Evolutionary conservation across 148 eudicot species (phyloP), one percentile per base, ranked within the genome.

Genomic region (Rhododendron williamsianum): DNA sequence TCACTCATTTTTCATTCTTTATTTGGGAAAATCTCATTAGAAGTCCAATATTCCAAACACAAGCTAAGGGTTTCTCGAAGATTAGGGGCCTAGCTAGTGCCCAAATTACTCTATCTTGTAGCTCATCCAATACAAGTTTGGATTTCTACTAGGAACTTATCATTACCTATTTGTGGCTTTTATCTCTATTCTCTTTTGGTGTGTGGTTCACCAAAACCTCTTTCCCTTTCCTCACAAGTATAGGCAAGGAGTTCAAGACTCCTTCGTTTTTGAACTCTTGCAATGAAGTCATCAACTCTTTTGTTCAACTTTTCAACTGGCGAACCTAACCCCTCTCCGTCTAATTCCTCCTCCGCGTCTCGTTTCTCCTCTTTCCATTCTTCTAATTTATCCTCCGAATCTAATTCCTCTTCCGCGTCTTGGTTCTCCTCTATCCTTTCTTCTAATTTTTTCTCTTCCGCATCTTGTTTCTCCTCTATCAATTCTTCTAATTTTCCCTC

Each of bases 221-320:
- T 46, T 46, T 46, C 10, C 49, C 49, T 46, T 9, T 7, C 2
- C 49, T 46, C 49, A 46, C 49, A 0, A 41, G 6, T 41, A 38
- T 58, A 38, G 21, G 27, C 10, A 58, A 58, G 73, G 18, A 78
- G 33, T 35, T 93, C 96, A 90, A 93, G 89, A 85, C 90, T 89
- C 82, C 93, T 93, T 48, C 88, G 94, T 74, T 76, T 89, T 82
- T 93, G 93, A 3, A 93, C 93, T 89, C 90, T 95, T 43, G 94
- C 98, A 88, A 95, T 95, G 77, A 94, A 94, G 81, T 91, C 92
- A 84, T 92, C 97, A 48, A 94, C 93, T 80, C 93, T 93, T 86
- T 86, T 91, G 87, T 89, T 94, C 86, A 95, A 84, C 6, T 91
- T 69, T 38, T 41, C 45, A 41, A 41, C 45, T 6, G 45, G 45